phyloP scores from a whole-genome alignment of 2,329 filamentous ascomycete species.

The Ceratocystis cubensis region DNA sequence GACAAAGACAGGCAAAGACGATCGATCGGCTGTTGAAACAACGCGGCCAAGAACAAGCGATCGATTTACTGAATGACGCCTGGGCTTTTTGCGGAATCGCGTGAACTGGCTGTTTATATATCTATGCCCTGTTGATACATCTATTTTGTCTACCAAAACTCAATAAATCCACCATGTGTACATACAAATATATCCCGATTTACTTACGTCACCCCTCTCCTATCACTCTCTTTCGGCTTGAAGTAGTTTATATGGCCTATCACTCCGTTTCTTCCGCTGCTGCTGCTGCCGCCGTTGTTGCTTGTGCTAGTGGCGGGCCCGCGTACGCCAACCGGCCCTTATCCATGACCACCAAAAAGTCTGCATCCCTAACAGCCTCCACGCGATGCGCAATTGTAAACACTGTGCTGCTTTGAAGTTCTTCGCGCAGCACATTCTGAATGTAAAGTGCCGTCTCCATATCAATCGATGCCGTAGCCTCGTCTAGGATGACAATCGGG shows the following conservation, averaged over 20 bases:
- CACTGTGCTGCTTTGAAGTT: slow-evolving; percentile 44
- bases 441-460: slow-evolving; percentile 45
- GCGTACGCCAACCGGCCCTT: slow-evolving; percentile 39
- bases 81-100: too few species aligned
- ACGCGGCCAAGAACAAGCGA: too few species aligned
- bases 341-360: slow-evolving; percentile 43
- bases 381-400: slow-evolving; percentile 55
- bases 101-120: background rate
- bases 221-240: too few species aligned
- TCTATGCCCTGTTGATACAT: slow-evolving; percentile 5
- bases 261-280: too few species aligned
- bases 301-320: slow-evolving; percentile 29
- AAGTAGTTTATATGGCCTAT: too few species aligned
- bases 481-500: slow-evolving; percentile 50
- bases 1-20: too few species aligned
- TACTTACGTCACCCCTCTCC: background rate
- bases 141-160: background rate
- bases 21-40: too few species aligned
- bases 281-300: too few species aligned
- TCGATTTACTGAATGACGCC: too few species aligned
- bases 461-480: slow-evolving; percentile 53
- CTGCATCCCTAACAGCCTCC: slow-evolving; percentile 48
- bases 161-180: background rate
- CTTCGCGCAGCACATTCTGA: slow-evolving; percentile 44
- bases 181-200: background rate